These are phyloP conservation scores for Clarireedia hainanense DNA, from an alignment of 2,329 filamentous ascomycete species.

Conservation along the genomic window DNA sequence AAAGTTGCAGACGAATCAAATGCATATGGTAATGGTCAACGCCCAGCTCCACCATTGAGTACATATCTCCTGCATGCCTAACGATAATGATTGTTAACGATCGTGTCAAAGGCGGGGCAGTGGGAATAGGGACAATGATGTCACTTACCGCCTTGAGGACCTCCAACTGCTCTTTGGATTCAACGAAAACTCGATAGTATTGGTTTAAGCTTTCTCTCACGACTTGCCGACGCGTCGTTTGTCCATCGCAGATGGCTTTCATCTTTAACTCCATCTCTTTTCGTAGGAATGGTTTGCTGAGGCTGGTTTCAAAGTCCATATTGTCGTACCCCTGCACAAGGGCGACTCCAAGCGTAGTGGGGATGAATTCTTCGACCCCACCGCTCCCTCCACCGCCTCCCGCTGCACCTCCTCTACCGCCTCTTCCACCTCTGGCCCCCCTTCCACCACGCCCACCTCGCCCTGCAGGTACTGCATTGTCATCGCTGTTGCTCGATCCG, in stretches of 20 bases:
- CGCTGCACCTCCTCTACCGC: conserved; percentile 34
- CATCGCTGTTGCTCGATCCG: conserved; percentile 21
- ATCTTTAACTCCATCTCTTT: conserved; percentile 98
- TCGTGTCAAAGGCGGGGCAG: neutral
- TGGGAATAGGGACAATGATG: conserved; percentile 3
- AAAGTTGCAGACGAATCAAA: neutral
- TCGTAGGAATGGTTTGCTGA: conserved; percentile 90
- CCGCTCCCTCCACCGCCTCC: conserved; percentile 38
- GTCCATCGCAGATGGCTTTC: conserved; percentile 92
- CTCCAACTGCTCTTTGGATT: conserved; percentile 69
- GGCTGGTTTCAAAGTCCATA: conserved; percentile 84
- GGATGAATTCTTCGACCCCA: conserved; percentile 76
- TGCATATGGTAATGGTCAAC: conserved; percentile 12
- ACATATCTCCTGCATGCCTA: conserved; percentile 28
- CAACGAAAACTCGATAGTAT: conserved; percentile 79
- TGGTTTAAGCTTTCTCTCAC: conserved; percentile 77
- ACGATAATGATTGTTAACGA: conserved; percentile 10
- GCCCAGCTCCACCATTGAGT: conserved; percentile 17
- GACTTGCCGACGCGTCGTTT: conserved; percentile 64
- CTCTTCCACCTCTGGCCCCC: conserved; percentile 33
- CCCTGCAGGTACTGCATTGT: conserved; percentile 30
- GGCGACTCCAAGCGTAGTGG: conserved; percentile 83
- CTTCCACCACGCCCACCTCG: conserved; percentile 35
- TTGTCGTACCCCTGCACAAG: conserved; percentile 91
- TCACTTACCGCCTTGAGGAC: conserved; percentile 52